A percentile compares a stretch with the other conserved stretches of the same genome.
These are phyloP conservation scores for Stephanodiscus minutulus DNA, from an alignment of 108 stramenopile genomes.

Conservation along the genomic window DNA sequence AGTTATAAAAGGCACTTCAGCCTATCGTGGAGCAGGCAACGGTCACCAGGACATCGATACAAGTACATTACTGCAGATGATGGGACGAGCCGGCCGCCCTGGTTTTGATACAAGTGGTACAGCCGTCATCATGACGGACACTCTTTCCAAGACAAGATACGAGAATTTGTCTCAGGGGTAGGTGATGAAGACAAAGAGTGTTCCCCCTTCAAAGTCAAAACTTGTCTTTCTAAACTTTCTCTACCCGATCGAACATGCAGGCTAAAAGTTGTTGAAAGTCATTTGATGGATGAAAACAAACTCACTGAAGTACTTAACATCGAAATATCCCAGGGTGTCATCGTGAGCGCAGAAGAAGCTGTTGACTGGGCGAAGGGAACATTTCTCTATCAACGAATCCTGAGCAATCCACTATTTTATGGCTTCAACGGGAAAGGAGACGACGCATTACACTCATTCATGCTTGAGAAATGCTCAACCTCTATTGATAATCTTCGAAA, in stretches of 20 bases:
- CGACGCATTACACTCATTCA: slow-evolving; percentile 28
- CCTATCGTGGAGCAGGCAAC: slow-evolving; percentile 81
- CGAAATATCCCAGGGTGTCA: slow-evolving; percentile 83
- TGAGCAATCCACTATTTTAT: slow-evolving; percentile 52
- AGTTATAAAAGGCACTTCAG: slow-evolving; percentile 80
- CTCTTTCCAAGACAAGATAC: slow-evolving; percentile 40
- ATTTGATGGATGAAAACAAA: slow-evolving; percentile 50
- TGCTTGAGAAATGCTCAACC: slow-evolving; percentile 41
- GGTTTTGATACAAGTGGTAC: slow-evolving; percentile 95
- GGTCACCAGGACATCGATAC: slow-evolving; percentile 88
- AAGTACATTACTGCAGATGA: slow-evolving; percentile 93
- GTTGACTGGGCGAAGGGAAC: slow-evolving; percentile 70
- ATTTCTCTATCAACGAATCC: slow-evolving; percentile 61
- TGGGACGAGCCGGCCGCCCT: slow-evolving; percentile 95
- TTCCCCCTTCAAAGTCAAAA: background rate
- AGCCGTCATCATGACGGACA: slow-evolving; percentile 83
- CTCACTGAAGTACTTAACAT: slow-evolving; percentile 78
- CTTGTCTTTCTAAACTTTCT: background rate
- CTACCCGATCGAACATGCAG: slow-evolving; percentile 21
- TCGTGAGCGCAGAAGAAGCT: slow-evolving; percentile 55
- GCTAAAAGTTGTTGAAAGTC: slow-evolving; percentile 72
- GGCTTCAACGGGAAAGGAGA: slow-evolving; percentile 33
- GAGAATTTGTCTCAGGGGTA: slow-evolving; percentile 52
- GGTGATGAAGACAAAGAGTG: slow-evolving; percentile 19
- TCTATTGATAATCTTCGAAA: slow-evolving; percentile 43